These are phyloP conservation scores for Leccinum olivaceopallidum DNA, from an alignment of 768 basidiomycete species.

Conservation along the genomic window DNA sequence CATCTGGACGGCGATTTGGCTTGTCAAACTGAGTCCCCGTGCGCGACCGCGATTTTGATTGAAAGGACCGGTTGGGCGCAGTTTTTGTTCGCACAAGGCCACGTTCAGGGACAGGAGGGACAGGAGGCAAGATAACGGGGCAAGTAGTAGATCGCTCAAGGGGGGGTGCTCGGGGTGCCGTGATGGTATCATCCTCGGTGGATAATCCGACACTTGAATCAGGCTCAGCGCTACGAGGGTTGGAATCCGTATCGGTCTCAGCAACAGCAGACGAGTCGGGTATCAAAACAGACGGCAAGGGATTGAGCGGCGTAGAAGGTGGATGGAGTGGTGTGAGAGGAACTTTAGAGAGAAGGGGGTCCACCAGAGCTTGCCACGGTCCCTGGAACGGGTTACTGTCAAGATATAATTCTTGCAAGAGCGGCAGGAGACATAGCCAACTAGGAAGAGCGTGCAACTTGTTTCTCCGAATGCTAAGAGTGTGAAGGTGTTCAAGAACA, in stretches of 20 bases:
- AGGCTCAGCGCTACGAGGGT: constrained; percentile 43
- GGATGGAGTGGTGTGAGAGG: constrained; percentile 64
- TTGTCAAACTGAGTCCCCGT: constrained; percentile 30
- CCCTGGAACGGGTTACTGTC: constrained; percentile 96
- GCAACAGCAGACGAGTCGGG: constrained; percentile 45
- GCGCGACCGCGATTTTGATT: constrained; percentile 43
- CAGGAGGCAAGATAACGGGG: constrained; percentile 38
- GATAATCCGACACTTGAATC: constrained; percentile 29
- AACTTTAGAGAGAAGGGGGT: constrained; percentile 71
- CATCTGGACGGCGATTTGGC: constrained; percentile 33
- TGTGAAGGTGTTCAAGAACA: constrained; percentile 79
- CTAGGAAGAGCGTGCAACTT: constrained; percentile 86
- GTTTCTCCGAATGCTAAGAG: constrained; percentile 86
- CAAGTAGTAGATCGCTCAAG: constrained; percentile 54
- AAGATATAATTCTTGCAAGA: constrained; percentile 84
- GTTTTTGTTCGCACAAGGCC: constrained; percentile 72
- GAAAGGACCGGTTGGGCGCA: constrained; percentile 60
- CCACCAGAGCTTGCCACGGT: constrained; percentile 88
- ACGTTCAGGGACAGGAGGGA: constrained; percentile 32
- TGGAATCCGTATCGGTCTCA: constrained; percentile 57
- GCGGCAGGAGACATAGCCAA: constrained; percentile 89
- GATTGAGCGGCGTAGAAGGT: constrained; percentile 62
- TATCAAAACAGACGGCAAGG: constrained; percentile 48
- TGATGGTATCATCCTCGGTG: constrained; percentile 74
- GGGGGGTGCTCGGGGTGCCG: constrained; percentile 55